These are phyloP conservation scores for Chlamydomonas sp. DNA, from an alignment of 139 green algal genomes.

Conservation along the genomic window DNA sequence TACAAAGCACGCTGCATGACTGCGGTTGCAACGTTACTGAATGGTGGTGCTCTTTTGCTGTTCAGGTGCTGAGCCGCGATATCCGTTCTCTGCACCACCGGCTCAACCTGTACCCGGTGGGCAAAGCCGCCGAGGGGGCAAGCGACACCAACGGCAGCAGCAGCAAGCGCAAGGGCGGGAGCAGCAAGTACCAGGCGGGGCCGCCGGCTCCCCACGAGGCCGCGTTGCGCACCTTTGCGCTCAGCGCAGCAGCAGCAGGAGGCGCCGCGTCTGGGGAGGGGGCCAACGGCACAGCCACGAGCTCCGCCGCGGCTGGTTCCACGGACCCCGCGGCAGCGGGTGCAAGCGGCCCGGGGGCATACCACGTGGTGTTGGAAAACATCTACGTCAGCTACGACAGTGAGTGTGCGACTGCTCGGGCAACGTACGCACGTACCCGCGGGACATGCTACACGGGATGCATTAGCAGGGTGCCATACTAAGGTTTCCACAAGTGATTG, in stretches of 20 bases:
- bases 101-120: slow-evolving; percentile 37
- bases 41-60: neutral
- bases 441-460: no score
- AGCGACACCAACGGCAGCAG: neutral
- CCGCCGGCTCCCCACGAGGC: no score
- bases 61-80: slow-evolving; percentile 75
- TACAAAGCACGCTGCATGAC: neutral
- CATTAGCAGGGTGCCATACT: no score
- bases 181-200: no score
- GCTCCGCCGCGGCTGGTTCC: neutral
- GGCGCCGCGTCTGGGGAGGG: neutral
- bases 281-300: neutral
- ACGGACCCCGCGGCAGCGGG: slow-evolving; percentile 8
- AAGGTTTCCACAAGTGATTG: no score
- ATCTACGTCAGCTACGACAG: slow-evolving; percentile 65
- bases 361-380: slow-evolving; percentile 69
- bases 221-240: no score
- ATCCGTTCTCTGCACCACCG: slow-evolving; percentile 79
- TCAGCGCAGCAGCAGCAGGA: slow-evolving; percentile 10
- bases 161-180: no score
- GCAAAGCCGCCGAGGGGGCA: neutral
- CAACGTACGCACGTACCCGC: no score
- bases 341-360: slow-evolving; percentile 6
- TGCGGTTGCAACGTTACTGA: neutral
- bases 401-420: no score